Base-by-base conservation (phyloP, 2,329 filamentous ascomycete species). In the Periconia macrospinosa region DNA sequence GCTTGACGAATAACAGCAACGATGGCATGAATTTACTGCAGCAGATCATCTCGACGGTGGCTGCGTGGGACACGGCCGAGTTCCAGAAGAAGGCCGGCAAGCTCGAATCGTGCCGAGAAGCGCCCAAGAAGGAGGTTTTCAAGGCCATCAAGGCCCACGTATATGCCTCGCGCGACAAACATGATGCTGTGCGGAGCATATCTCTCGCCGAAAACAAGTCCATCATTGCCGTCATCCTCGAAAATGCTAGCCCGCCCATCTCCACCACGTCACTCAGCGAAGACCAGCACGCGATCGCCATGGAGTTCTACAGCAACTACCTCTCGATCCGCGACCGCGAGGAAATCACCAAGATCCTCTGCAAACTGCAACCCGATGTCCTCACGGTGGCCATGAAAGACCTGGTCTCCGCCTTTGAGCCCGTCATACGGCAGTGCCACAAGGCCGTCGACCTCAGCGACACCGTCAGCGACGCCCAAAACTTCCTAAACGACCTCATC, bases 1-100 rank as follows among this genome's bases (percentile, higher is more conserved):
- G 90, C 0, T 70, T 91, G 40, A 92, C 87, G 0, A 82, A 83
- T 45, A 85, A 84, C 45, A 83, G 86, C 0, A 85, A 91, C 57
- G 88, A 92, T 60, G 90, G 90, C 45, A 90, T 91, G 88, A 94
- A 92, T 67, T 71, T 93, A 9, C 71, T 94, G 59, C 90, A 93
- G 71, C 79, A 82, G 74, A 92, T 94, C 57, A 86, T 93, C 19
- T 88, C 85, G 0, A 82, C 88, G 3, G 85, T 91, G 0, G 73
- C 92, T 11, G 81, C 83, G 6, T 92, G 88, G 86, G 90, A 94
- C 62, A 83, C 84, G 6, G 77, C 79, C 37, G 88, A 91, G 57
- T 87, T 92, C 56, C 84, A 84, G 54, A 88, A 86, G 69, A 79
- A 82, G 1, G 80, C 82, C 1, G 80, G 86, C 0, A 86, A 83